Conservation (phyloP, 768 basidiomycete species). For the Suillus hirtellus region DNA sequence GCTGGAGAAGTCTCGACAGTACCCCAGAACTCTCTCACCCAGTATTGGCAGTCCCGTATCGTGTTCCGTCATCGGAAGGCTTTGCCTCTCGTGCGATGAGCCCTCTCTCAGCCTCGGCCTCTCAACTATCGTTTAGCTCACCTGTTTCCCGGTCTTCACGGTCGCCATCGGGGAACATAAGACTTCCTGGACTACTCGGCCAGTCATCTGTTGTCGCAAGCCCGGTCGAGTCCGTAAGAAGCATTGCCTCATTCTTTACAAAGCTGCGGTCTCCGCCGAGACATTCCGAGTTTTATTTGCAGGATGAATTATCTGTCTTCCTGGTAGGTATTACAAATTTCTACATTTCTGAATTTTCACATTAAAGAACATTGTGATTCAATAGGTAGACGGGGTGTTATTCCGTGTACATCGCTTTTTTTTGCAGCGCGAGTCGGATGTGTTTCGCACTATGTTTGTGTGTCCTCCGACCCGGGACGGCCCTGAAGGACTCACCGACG, state of each 20-base stretch:
- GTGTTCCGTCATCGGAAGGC: conserved; percentile 7
- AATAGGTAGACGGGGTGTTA: conserved; percentile 38
- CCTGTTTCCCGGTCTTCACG: conserved; percentile 6
- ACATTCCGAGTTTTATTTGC: conserved; percentile 22
- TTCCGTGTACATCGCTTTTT: conserved; percentile 45
- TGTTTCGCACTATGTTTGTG: conserved; percentile 40
- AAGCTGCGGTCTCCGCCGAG: conserved; percentile 5
- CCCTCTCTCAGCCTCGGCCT: conserved; percentile 7
- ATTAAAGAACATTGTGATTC: no score
- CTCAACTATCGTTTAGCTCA: conserved; percentile 9
- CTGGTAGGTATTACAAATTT: conserved; percentile 14
- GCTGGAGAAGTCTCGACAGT: conserved; percentile 13
- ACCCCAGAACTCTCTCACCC: conserved; percentile 4
- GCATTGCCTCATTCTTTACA: conserved; percentile 12
- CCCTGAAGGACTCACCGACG: conserved; percentile 35
- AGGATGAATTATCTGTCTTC: conserved; percentile 23
- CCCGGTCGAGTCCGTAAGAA: conserved; percentile 10
- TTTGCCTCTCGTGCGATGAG: conserved; percentile 10
- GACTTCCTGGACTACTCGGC: conserved; percentile 8
- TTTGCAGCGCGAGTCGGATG: conserved; percentile 37
- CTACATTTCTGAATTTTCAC: background rate
- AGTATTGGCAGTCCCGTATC: conserved; percentile 7
- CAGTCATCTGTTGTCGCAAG: conserved; percentile 6
- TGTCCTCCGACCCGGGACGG: conserved; percentile 24
- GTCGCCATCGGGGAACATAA: background rate